Evolutionary conservation across 2,329 filamentous ascomycete species (phyloP), one percentile per base, ranked within the genome.

Genomic region (Macrophomina tecta): DNA sequence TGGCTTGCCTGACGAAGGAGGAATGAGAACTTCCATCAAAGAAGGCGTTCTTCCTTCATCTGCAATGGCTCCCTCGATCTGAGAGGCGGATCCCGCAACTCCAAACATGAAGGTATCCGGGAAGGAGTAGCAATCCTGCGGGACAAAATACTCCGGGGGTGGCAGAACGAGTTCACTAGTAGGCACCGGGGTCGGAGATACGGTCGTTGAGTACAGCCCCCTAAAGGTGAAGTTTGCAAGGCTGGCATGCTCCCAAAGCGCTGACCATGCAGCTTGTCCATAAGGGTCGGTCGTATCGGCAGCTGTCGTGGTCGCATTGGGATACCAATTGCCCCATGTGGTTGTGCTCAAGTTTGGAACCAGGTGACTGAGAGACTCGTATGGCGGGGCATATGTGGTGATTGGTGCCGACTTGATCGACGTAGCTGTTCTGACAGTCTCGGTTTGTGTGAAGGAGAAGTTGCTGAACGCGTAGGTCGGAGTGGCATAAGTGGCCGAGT

Each of bases 21-120:
- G 14, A 32, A 62, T 51, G 2, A 80, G 56, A 5, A 77, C 78
- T 55, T 82, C 81, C 68, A 79, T 73, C 2, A 81, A 70, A 5
- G 74, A 76, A 4, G 79, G 79, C 3, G 72, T 72, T 28, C 78
- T 74, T 14, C 81, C 81, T 70, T 82, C 80, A 2, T 77, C 72
- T 2, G 71, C 77, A 9, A 79, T 71, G 2, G 79, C 81, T 1
- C 81, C 81, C 73, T 83, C 81, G 40, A 83, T 79, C 61, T 83
- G 81, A 38, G 77, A 78, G 11, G 81, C 77, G 38, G 77, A 78
- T 3, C 77, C 78, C 9, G 79, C 79, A 46, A 81, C 77, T 0
- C 81, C 81, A 69, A 81, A 82, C 64, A 78, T 73, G 64, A 83
- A 84, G 14, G 77, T 76, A 38, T 67, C 68, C 2, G 72, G 71